Evolutionary conservation across 768 basidiomycete species (phyloP).

Genomic region (Mycena chlorophos): DNA sequence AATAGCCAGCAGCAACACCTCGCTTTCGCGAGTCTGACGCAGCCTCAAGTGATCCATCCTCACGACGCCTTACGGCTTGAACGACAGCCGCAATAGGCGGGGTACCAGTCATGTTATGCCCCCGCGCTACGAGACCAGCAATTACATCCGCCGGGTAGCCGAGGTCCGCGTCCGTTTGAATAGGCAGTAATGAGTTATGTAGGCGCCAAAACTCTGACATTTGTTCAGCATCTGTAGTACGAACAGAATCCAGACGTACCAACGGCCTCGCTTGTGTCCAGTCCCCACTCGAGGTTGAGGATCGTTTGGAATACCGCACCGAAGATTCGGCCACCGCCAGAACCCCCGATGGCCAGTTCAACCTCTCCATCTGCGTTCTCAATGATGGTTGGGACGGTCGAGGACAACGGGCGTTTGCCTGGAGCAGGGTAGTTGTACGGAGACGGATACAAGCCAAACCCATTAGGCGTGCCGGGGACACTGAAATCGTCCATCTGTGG

Average conservation of each 20-base stretch:
- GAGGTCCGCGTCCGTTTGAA: constrained; percentile 57
- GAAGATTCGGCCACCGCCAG: constrained; percentile 88
- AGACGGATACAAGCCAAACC: constrained; percentile 79
- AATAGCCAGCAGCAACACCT: constrained; percentile 89
- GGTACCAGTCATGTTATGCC: constrained; percentile 78
- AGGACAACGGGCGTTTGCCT: constrained; percentile 88
- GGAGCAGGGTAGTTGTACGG: constrained; percentile 89
- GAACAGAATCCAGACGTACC: no score
- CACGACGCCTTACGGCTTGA: constrained; percentile 56
- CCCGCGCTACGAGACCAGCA: constrained; percentile 53
- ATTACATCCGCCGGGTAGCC: constrained; percentile 59
- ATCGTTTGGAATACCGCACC: constrained; percentile 76
- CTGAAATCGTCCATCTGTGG: constrained; percentile 89
- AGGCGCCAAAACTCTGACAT: constrained; percentile 81
- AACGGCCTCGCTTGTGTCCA: constrained; percentile 78
- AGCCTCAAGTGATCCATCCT: constrained; percentile 62
- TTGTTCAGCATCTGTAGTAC: no score
- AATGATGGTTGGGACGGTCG: constrained; percentile 77
- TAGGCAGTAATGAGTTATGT: constrained; percentile 85
- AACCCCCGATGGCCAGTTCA: constrained; percentile 74
- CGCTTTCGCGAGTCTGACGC: constrained; percentile 92
- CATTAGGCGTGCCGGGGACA: constrained; percentile 78
- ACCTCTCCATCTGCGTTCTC: constrained; percentile 75
- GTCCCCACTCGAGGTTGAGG: constrained; percentile 77
- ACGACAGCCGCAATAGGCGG: constrained; percentile 77